Percentiles rank a stretch among this genome's conserved stretches.
Conservation (phyloP, 192 early-diverging fungal genomes). For the Entomortierella beljakovae region DNA sequence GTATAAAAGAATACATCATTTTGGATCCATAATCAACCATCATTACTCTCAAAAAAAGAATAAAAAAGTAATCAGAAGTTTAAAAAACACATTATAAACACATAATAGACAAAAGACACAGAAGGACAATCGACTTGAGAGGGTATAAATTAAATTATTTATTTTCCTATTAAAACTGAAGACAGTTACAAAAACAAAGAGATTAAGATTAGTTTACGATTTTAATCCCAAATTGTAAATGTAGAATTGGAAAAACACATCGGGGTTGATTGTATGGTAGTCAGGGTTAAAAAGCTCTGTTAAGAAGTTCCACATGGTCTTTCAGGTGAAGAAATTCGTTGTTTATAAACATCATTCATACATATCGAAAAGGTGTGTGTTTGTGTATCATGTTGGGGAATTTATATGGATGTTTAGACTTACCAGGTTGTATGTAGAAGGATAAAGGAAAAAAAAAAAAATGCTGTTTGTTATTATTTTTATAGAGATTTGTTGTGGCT, state of each 20-base stretch:
- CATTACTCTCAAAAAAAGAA: neutral
- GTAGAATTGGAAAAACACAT: neutral
- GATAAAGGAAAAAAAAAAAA: slow-evolving; percentile 21
- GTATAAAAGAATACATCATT: slow-evolving; percentile 47
- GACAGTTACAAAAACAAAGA: neutral
- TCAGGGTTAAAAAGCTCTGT: slow-evolving; percentile 60
- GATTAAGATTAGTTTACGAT: slow-evolving; percentile 4
- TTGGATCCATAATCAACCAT: slow-evolving; percentile 20
- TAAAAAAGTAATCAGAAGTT: neutral
- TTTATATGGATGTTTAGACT: neutral
- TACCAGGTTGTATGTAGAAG: neutral
- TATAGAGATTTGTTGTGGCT: neutral
- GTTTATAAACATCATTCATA: slow-evolving; percentile 56
- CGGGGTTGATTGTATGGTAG: slow-evolving; percentile 19
- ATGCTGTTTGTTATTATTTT: neutral
- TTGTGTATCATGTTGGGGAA: neutral
- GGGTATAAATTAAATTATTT: slow-evolving; percentile 4
- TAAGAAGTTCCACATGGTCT: slow-evolving; percentile 55
- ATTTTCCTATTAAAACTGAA: slow-evolving; percentile 18
- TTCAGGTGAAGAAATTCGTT: slow-evolving; percentile 59
- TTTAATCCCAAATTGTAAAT: neutral
- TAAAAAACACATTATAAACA: neutral
- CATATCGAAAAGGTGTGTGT: neutral
- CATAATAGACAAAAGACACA: neutral
- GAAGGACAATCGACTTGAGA: neutral